Evolutionary conservation across 2,329 filamentous ascomycete species (phyloP), one percentile per base, ranked within the genome.

Genomic region (Xylaria polymorpha): DNA sequence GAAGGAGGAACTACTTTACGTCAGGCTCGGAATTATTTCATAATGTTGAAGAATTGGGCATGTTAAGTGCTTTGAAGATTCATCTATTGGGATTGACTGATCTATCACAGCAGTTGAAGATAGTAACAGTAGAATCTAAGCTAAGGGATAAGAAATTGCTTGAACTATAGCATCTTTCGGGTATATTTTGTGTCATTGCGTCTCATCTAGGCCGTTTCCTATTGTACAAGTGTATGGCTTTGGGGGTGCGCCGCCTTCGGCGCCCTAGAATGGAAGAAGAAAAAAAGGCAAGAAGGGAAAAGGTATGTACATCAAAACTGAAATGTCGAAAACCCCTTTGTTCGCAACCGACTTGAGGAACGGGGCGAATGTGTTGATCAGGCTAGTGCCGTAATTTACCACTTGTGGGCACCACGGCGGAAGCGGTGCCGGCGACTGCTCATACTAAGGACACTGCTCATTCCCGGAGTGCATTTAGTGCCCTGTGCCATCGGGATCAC

Each of bases 401-500:
- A 68, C 29, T 35, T 22, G 46, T 62, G 46, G 10, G 20, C 37
- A n/a, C 57, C 32, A 6, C 69, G 69, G 32, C 69, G 71, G 25
- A 74, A 71, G 14, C 73, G 70, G 39, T 68, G 66, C 1, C 72
- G 71, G 41, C 74, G 73, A 48, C 70, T 67, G 50, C 57, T 61
- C 67, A 76, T 73, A 68, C 32, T 68, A 7, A 79, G 71, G 41
- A 51, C 73, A 67, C 72, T 61, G 59, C 73, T 74, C 15, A 75
- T 58, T 15, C 78, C 78, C 2, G 78, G 71, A 8, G 69, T 80
- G 78, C 88, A 91, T 35, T 79, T 79, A 15, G 86, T 89, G 44
- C 88, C 88, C 1, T 81, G 71, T 1, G 88, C 84, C 83, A 90
- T 83, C 43, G 79, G 73, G 67, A 85, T 81, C 46, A 81, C 70